Evolutionary conservation across 2,329 filamentous ascomycete species (phyloP), one percentile per base, ranked within the genome.

Genomic region (Fusarium neocosmosporiellum): DNA sequence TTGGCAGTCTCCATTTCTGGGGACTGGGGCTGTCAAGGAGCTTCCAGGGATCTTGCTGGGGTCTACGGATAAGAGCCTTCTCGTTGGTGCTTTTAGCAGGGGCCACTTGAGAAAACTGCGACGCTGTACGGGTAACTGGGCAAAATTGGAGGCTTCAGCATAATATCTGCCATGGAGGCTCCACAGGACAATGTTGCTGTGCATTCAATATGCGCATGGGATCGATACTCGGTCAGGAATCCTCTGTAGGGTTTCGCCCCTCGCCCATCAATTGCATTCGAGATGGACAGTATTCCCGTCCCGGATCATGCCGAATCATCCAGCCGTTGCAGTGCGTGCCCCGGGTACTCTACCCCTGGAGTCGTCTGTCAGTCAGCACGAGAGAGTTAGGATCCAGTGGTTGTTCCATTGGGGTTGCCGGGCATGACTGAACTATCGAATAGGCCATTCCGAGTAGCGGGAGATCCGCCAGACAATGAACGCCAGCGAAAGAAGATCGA

Each of bases 1-100:
- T 77, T 76, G 66, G 66, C 65, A 14, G 63, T 69, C 68, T 65
- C 75, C 66, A 67, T 67, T 62, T 65, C 39, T 67, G 63, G 59
- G 66, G 50, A 53, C 48, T 46, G 39, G 50, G 43, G 20, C 18
- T 60, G 14, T 63, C 68, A 65, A 20, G 69, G 55, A 66, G 29
- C 18, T 54, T 11, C 53, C 68, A 67, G 36, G 69, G 58, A 66
- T 69, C 54, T 20, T 65, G 53, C 48, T 31, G 41, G 67, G 72
- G 63, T 67, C 34, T 59, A 33, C 24, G 27, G 27, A 53, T 31
- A 58, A 66, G 69, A 67, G 69, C 39, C 34, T 69, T 73, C 67
- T 59, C 59, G 63, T 53, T 53, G 63, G 57, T 58, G 58, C 37
- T 37, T n/a, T 57, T 57, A 48, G 16, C 53, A 31, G 29, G 59